phyloP scores from a whole-genome alignment of 805 yeast species.

The Saccharomycodes ludwigii region DNA sequence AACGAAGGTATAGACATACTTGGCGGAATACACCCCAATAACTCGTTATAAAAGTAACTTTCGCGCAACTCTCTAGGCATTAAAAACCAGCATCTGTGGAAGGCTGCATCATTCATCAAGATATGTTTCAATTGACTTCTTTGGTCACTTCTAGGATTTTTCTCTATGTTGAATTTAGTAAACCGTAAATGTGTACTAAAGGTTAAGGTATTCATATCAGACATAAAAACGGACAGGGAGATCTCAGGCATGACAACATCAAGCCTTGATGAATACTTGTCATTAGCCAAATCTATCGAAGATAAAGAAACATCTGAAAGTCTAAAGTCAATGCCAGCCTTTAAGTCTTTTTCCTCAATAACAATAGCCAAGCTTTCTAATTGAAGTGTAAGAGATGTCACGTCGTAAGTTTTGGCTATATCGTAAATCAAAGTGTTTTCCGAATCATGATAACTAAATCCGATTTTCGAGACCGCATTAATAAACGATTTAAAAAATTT shows the following conservation, averaged over 20 bases:
- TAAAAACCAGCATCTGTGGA: slow-evolving; percentile 66
- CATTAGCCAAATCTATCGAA: slow-evolving; percentile 60
- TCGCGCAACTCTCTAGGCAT: slow-evolving; percentile 39
- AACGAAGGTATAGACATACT: slow-evolving; percentile 53
- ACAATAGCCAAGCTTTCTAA: slow-evolving; percentile 35
- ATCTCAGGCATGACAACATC: slow-evolving; percentile 40
- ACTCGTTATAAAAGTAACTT: slow-evolving; percentile 30
- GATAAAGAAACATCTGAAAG: slow-evolving; percentile 25
- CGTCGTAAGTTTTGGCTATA: slow-evolving; percentile 50
- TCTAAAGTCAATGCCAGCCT: slow-evolving; percentile 14
- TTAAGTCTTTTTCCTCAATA: slow-evolving; percentile 24
- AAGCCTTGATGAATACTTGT: slow-evolving; percentile 44
- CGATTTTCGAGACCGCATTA: slow-evolving; percentile 35
- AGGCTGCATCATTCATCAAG: slow-evolving; percentile 66
- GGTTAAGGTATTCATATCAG: slow-evolving; percentile 24
- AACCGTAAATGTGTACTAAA: slow-evolving; percentile 46
- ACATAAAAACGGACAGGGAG: slow-evolving; percentile 11
- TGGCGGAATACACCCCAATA: slow-evolving; percentile 42
- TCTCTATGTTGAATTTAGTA: slow-evolving; percentile 47
- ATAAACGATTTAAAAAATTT: slow-evolving; percentile 31
- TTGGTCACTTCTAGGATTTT: slow-evolving; percentile 33
- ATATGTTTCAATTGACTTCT: slow-evolving; percentile 53
- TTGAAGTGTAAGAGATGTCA: slow-evolving; percentile 48
- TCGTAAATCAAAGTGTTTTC: slow-evolving; percentile 63
- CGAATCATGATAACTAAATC: slow-evolving; percentile 52